Evolutionary conservation across 225 moss, liverwort and hornwort genomes (phyloP).

Genomic region (Marchantia paleacea): DNA sequence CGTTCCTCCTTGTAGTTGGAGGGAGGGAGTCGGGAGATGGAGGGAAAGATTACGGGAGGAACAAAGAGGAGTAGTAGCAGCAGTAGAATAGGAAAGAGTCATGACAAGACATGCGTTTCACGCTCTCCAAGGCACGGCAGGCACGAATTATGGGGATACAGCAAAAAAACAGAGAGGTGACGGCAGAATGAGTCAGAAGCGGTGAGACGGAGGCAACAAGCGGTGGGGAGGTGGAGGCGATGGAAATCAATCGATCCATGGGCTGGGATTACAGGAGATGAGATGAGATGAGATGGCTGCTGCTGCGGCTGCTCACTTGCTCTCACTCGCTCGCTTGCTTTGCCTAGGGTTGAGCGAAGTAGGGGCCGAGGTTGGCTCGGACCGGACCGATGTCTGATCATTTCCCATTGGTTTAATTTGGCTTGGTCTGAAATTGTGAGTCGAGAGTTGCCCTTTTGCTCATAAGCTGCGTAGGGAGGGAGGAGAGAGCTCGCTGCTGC

Average conservation of each 20-base stretch:
- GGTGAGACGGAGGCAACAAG: not conserved
- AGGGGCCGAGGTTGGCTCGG: too few relatives aligned
- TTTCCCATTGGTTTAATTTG: too few relatives aligned
- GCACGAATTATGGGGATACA: not conserved
- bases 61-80: not conserved
- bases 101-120: constrained; percentile 10
- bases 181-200: not conserved
- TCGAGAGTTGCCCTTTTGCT: too few relatives aligned
- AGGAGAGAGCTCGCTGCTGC: not conserved
- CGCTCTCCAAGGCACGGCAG: constrained; percentile 1
- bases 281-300: too few relatives aligned
- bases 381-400: too few relatives aligned
- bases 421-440: too few relatives aligned
- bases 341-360: too few relatives aligned
- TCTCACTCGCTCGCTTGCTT: too few relatives aligned
- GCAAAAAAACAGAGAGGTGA: not conserved
- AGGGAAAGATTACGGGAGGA: not conserved
- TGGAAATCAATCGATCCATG: not conserved
- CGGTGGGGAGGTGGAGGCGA: not conserved
- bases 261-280: not conserved
- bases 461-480: not conserved
- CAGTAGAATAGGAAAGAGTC: not conserved
- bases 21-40: not conserved
- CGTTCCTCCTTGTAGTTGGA: too few relatives aligned
- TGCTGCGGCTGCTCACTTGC: not conserved